Evolutionary conservation across 139 green algal genomes (phyloP).

Genomic region (Ulvella scutata): DNA sequence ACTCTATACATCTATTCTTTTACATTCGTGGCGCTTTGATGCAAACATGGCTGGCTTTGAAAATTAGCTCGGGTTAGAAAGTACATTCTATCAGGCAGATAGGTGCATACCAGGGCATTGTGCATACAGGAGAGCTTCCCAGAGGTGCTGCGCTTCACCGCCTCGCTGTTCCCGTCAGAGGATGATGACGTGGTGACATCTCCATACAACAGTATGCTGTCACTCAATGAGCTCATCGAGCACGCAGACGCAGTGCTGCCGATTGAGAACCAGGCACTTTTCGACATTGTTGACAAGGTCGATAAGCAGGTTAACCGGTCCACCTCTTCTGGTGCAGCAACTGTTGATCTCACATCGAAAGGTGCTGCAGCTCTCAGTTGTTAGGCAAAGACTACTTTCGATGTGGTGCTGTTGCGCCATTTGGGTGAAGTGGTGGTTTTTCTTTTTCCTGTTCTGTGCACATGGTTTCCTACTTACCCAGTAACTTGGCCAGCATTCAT

Average conservation of each 20-base stretch:
- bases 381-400: background rate
- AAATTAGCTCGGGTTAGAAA: too few species aligned
- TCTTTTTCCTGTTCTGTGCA: too few species aligned
- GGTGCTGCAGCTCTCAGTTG: background rate
- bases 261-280: conserved; percentile 71
- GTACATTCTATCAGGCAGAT: too few species aligned
- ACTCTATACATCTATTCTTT: too few species aligned
- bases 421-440: too few species aligned
- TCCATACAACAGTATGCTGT: conserved; percentile 73
- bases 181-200: conserved; percentile 71
- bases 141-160: conserved; percentile 47
- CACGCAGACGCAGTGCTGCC: conserved; percentile 61
- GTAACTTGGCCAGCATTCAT: too few species aligned
- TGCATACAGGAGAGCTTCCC: conserved; percentile 55
- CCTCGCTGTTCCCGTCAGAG: conserved; percentile 52
- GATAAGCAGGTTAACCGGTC: background rate
- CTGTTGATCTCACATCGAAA: background rate
- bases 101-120: too few species aligned
- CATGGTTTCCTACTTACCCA: too few species aligned
- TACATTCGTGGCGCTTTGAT: too few species aligned
- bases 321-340: background rate
- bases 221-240: conserved; percentile 37
- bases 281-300: conserved; percentile 29
- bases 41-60: too few species aligned
- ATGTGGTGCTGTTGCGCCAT: too few species aligned